Evolutionary conservation across 495 filamentous ascomycete species (phyloP).

Genomic region (Trichoderma gamsii): DNA sequence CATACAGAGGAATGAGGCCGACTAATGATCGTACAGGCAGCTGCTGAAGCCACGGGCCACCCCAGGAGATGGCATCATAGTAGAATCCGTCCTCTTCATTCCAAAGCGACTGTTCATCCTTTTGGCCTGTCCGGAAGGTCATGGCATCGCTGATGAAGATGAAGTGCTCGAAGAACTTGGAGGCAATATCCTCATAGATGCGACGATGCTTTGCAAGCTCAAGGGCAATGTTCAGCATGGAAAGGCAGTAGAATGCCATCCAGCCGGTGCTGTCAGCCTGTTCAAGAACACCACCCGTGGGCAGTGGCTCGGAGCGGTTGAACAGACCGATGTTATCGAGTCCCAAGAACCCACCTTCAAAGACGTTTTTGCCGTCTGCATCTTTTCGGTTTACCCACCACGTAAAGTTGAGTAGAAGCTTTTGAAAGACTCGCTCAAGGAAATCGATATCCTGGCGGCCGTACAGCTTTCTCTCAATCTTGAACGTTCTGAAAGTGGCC

Average conservation of each 20-base stretch:
- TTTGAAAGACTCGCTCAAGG: slow-evolving; percentile 93
- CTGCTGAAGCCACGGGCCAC: slow-evolving; percentile 85
- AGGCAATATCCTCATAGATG: slow-evolving; percentile 97
- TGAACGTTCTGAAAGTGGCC: slow-evolving; percentile 91
- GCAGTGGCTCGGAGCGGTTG: slow-evolving; percentile 94
- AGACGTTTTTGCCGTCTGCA: slow-evolving; percentile 87
- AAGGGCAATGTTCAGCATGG: slow-evolving; percentile 93
- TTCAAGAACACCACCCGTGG: slow-evolving; percentile 86
- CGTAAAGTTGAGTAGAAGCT: slow-evolving; percentile 91
- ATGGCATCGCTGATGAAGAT: slow-evolving; percentile 96
- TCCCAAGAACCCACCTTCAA: slow-evolving; percentile 94
- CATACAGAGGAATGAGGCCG: slow-evolving; percentile 87
- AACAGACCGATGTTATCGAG: slow-evolving; percentile 96
- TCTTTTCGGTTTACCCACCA: slow-evolving; percentile 99
- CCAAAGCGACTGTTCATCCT: slow-evolving; percentile 79
- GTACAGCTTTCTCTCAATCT: slow-evolving; percentile 96
- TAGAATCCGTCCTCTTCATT: slow-evolving; percentile 95
- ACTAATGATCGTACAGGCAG: slow-evolving; percentile 87
- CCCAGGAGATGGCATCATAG: slow-evolving; percentile 96
- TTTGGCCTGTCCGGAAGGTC: slow-evolving; percentile 75
- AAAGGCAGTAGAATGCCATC: slow-evolving; percentile 96
- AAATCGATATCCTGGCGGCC: slow-evolving; percentile 92
- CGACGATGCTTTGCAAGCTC: slow-evolving; percentile 91
- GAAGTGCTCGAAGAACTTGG: slow-evolving; percentile 98
- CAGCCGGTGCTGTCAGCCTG: slow-evolving; percentile 96